A percentile compares a stretch with the other conserved stretches of the same genome.
Conservation (phyloP, 163 green algal species). For the Volvox carteri region DNA sequence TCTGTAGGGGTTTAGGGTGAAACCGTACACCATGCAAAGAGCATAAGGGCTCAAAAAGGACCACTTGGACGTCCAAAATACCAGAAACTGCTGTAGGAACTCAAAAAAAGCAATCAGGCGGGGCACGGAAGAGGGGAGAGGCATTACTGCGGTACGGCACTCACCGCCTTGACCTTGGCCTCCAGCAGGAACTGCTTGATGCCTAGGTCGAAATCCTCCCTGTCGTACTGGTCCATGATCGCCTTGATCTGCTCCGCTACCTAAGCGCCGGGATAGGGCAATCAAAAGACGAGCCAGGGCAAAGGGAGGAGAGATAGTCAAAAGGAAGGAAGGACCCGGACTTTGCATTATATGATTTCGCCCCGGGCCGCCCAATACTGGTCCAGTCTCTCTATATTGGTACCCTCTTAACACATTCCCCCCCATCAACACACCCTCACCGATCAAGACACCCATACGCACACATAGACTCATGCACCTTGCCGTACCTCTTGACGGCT, state of each 20-base stretch:
- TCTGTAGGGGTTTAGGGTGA: slow-evolving; percentile 47
- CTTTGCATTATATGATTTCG: no score
- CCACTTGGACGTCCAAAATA: no score
- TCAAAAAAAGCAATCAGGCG: not conserved
- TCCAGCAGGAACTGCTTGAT: slow-evolving; percentile 84
- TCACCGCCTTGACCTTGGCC: slow-evolving; percentile 58
- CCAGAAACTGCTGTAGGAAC: no score
- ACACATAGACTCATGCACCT: not conserved
- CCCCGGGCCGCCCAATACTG: no score
- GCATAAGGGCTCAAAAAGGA: no score
- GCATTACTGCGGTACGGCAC: not conserved
- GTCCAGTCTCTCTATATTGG: no score
- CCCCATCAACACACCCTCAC: no score
- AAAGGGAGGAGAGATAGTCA: not conserved
- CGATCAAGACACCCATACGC: no score
- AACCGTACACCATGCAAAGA: no score
- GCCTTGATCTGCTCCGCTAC: slow-evolving; percentile 66
- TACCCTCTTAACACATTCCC: no score
- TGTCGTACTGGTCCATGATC: slow-evolving; percentile 73
- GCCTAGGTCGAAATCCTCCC: slow-evolving; percentile 78
- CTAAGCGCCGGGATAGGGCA: slow-evolving; percentile 31
- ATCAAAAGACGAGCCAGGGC: no score
- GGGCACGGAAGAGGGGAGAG: not conserved
- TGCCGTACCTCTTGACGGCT: slow-evolving; percentile 9
- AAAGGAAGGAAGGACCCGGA: not conserved